Evolutionary conservation across 331 rosid species (phyloP).

Genomic region (Pyrus hybrid): DNA sequence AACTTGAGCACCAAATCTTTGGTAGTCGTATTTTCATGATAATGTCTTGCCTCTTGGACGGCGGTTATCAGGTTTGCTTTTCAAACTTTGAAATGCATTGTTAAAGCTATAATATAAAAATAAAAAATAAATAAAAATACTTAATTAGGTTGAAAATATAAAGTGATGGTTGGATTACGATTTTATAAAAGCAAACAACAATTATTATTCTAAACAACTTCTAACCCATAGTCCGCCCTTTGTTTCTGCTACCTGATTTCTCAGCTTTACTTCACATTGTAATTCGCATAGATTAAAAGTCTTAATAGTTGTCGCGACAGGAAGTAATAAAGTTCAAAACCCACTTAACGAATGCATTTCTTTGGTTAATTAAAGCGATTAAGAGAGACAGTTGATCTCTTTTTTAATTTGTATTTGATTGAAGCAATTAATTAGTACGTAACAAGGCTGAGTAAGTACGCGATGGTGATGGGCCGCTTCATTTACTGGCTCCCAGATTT

Average conservation of each 20-base stretch:
- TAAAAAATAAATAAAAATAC: not conserved
- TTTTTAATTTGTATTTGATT: not conserved
- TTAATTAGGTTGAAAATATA: not conserved
- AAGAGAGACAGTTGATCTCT: not conserved
- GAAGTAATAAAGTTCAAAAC: too few relatives aligned
- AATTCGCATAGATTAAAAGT: not conserved
- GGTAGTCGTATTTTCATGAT: not conserved
- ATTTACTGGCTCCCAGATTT: not conserved
- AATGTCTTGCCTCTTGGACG: not conserved
- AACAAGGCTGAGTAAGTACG: not conserved
- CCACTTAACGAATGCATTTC: not conserved
- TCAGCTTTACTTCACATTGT: not conserved
- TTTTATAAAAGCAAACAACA: conserved; percentile 22
- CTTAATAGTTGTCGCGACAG: not conserved
- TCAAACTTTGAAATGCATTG: not conserved
- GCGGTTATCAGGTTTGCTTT: not conserved
- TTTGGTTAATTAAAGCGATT: not conserved
- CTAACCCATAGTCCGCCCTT: conserved; percentile 34
- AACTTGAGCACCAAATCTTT: not conserved
- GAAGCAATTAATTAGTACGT: not conserved
- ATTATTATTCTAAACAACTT: conserved; percentile 13
- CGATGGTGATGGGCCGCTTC: not conserved
- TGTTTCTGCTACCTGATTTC: conserved; percentile 49
- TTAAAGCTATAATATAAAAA: too few relatives aligned
- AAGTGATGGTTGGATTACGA: conserved; percentile 12